Evolutionary conservation across 2,329 filamentous ascomycete species (phyloP).

Genomic region (Ceratocystis smalleyi): DNA sequence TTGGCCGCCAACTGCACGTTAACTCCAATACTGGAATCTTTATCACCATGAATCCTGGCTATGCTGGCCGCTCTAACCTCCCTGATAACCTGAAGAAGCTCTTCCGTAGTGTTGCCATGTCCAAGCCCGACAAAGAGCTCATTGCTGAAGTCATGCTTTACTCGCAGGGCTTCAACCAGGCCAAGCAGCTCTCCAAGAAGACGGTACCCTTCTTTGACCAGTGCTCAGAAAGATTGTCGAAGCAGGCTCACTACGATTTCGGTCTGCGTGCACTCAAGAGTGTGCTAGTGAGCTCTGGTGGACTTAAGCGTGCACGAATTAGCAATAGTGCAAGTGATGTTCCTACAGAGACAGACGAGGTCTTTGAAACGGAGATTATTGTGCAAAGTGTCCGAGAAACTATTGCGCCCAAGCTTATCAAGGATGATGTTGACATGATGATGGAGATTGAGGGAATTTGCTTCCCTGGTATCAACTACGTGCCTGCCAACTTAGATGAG

Average conservation of each 20-base stretch:
- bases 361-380: slow-evolving; percentile 86
- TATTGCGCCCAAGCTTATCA: slow-evolving; percentile 92
- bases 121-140: slow-evolving; percentile 96
- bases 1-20: slow-evolving; percentile 78
- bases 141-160: slow-evolving; percentile 99
- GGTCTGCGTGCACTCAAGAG: slow-evolving; percentile 95
- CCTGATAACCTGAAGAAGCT: slow-evolving; percentile 99
- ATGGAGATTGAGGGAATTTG: slow-evolving; percentile 63
- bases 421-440: slow-evolving; percentile 81
- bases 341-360: slow-evolving; percentile 27
- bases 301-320: slow-evolving; percentile 75
- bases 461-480: slow-evolving; percentile 86
- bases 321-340: slow-evolving; percentile 25
- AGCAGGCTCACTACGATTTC: slow-evolving; percentile 98
- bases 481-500: slow-evolving; percentile 69
- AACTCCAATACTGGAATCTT: slow-evolving; percentile 94
- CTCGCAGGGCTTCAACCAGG: slow-evolving; percentile 96
- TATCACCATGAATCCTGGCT: slow-evolving; percentile 99
- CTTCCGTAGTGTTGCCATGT: slow-evolving; percentile 98
- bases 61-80: slow-evolving; percentile 92
- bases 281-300: slow-evolving; percentile 93
- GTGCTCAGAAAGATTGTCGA: slow-evolving; percentile 66
- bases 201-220: slow-evolving; percentile 97
- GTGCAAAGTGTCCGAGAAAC: slow-evolving; percentile 97
- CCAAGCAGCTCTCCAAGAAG: slow-evolving; percentile 83